Conservation (phyloP, 192 early-diverging fungal species). For the Allomyces arbusculus region DNA sequence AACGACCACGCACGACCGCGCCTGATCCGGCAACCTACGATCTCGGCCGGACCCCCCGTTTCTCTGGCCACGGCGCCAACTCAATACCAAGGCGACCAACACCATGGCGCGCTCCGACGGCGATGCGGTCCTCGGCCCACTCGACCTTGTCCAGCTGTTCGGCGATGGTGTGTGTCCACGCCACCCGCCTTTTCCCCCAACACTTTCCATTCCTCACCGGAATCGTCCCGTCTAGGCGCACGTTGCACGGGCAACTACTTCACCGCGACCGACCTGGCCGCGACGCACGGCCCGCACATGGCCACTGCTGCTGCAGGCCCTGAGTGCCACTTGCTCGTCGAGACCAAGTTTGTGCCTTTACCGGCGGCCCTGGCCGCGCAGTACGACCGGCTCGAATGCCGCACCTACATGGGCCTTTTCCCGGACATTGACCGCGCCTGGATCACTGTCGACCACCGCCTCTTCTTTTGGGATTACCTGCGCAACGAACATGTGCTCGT, state of each 20-base stretch:
- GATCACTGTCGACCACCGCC: slow-evolving; percentile 71
- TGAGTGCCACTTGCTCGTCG: not conserved
- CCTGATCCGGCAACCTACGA: too few species aligned
- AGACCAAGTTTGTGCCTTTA: not conserved
- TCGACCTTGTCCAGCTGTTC: too few species aligned
- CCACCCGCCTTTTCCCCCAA: too few species aligned
- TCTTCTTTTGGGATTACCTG: slow-evolving; percentile 84
- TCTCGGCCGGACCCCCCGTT: too few species aligned
- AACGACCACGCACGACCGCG: too few species aligned
- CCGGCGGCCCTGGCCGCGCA: not conserved
- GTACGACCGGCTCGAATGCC: slow-evolving; percentile 32
- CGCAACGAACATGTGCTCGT: slow-evolving; percentile 34
- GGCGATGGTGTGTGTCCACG: too few species aligned
- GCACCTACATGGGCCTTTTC: slow-evolving; percentile 74
- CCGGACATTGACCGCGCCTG: slow-evolving; percentile 78
- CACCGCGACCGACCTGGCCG: not conserved
- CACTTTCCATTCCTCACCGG: too few species aligned
- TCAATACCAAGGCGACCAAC: too few species aligned
- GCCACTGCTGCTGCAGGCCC: not conserved
- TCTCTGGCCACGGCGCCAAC: too few species aligned
- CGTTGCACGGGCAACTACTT: not conserved
- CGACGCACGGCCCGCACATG: not conserved
- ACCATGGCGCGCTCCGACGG: too few species aligned
- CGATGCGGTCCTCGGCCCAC: too few species aligned
- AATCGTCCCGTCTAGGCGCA: too few species aligned